A percentile compares a stretch with the other conserved stretches of the same genome.
phyloP scores from a whole-genome alignment of 2,329 filamentous ascomycete species.

The Aspergillus candidus region DNA sequence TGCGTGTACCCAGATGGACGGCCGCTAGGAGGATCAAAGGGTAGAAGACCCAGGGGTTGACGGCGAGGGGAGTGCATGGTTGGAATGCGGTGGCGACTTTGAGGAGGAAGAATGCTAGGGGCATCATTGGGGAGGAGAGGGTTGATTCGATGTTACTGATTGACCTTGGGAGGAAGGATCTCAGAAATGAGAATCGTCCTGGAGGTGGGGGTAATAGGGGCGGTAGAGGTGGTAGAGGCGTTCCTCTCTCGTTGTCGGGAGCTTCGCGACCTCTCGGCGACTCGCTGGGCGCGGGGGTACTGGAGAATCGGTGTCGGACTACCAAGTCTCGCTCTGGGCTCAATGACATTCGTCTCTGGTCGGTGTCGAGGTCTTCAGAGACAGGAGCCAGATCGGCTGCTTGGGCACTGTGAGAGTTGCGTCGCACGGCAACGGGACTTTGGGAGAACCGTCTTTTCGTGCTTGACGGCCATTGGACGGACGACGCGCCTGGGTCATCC shows the following conservation, averaged over 20 bases:
- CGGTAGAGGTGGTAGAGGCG: slow-evolving; percentile 21
- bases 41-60: slow-evolving; percentile 59
- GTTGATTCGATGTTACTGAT: slow-evolving; percentile 20
- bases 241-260: slow-evolving; percentile 11
- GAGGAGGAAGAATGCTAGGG: slow-evolving; percentile 58
- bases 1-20: too few relatives aligned
- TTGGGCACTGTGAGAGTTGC: slow-evolving; percentile 16
- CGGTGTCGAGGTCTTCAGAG: slow-evolving; percentile 8
- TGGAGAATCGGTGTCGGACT: slow-evolving; percentile 26
- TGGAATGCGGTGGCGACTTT: slow-evolving; percentile 62
- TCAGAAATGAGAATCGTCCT: slow-evolving; percentile 16
- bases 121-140: slow-evolving; percentile 39
- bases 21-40: slow-evolving; percentile 64
- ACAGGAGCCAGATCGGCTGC: slow-evolving; percentile 11
- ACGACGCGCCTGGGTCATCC: slow-evolving; percentile 28
- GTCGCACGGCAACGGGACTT: slow-evolving; percentile 18
- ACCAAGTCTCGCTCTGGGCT: slow-evolving; percentile 29
- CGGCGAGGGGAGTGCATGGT: slow-evolving; percentile 66
- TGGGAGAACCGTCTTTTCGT: slow-evolving; percentile 21
- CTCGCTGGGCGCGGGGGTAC: slow-evolving; percentile 21
- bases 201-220: slow-evolving; percentile 41
- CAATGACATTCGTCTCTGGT: slow-evolving; percentile 15
- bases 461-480: slow-evolving; percentile 23
- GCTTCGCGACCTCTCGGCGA: slow-evolving; percentile 10
- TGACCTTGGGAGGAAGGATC: slow-evolving; percentile 20